phyloP scores from a whole-genome alignment of 345 rosid genomes.

The Citrus cavaleriei region DNA sequence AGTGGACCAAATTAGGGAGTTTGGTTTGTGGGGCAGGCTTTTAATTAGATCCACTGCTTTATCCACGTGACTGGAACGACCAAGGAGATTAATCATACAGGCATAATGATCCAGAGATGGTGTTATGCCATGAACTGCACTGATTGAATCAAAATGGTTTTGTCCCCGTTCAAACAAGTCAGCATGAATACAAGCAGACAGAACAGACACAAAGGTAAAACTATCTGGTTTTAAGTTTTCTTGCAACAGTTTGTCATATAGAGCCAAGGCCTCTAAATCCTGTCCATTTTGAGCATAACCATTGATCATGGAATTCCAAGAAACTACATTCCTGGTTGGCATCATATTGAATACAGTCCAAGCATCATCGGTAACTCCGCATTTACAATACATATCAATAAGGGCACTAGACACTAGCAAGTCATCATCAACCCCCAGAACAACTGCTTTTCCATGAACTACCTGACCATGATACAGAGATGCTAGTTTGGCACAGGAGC shows the following conservation, averaged over 20 bases:
- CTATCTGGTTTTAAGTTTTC: slow-evolving; percentile 47
- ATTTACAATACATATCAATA: slow-evolving; percentile 54
- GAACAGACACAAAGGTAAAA: slow-evolving; percentile 49
- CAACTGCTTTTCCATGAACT: slow-evolving; percentile 45
- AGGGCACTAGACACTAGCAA: slow-evolving; percentile 57
- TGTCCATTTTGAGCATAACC: slow-evolving; percentile 58
- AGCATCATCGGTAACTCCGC: slow-evolving; percentile 48
- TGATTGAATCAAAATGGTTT: slow-evolving; percentile 47
- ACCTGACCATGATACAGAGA: slow-evolving; percentile 45
- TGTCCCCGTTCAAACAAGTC: slow-evolving; percentile 48
- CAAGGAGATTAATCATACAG: slow-evolving; percentile 53
- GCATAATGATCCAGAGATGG: slow-evolving; percentile 51
- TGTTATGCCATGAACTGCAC: slow-evolving; percentile 26
- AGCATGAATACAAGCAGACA: slow-evolving; percentile 55
- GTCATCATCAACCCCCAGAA: slow-evolving; percentile 37
- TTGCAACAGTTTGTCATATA: slow-evolving; percentile 42
- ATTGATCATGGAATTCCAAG: slow-evolving; percentile 59
- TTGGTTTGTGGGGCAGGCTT: slow-evolving; percentile 43
- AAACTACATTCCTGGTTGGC: slow-evolving; percentile 39
- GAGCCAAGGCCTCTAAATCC: slow-evolving; percentile 45
- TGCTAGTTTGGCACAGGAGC: slow-evolving; percentile 57
- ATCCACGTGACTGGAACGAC: slow-evolving; percentile 38
- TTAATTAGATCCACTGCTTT: slow-evolving; percentile 41
- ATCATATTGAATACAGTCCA: slow-evolving; percentile 34
- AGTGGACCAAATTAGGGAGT: slow-evolving; percentile 49